Evolutionary conservation across 164 flowering plant species (phyloP).

Genomic region (Brasenia schreberi): DNA sequence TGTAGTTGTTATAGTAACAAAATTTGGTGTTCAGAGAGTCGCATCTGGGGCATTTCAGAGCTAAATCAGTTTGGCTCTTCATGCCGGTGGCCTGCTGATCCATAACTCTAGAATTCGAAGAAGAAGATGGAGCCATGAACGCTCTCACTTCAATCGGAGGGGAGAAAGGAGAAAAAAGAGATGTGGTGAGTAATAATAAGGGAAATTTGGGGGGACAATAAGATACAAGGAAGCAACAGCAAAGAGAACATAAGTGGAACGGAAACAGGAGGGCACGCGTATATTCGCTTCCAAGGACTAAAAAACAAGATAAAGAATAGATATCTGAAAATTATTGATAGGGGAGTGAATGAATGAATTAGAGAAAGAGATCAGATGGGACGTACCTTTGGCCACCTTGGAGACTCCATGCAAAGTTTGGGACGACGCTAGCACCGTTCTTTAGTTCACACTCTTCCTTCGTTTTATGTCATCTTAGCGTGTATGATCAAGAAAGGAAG

Average conservation of each 20-base stretch:
- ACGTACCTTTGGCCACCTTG: background rate
- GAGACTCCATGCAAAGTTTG: background rate
- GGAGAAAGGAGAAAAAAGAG: background rate
- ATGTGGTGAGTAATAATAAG: too few relatives aligned
- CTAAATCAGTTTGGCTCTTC: background rate
- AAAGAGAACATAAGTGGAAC: background rate
- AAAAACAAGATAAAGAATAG: background rate
- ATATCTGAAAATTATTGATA: background rate
- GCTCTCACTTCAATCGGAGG: background rate
- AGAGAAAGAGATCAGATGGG: background rate
- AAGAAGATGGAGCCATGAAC: background rate
- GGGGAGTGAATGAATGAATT: background rate
- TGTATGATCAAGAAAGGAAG: background rate
- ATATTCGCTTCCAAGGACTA: background rate
- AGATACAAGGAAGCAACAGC: background rate
- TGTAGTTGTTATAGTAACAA: conserved; percentile 3
- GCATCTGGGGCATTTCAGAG: conserved; percentile 2
- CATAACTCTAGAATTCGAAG: background rate
- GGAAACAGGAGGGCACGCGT: background rate
- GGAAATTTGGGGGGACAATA: background rate
- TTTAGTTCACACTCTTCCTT: too few relatives aligned
- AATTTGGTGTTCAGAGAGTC: background rate
- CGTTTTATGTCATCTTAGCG: background rate
- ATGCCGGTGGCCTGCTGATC: background rate
- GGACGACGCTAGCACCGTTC: background rate